Conservation (phyloP, 2,329 filamentous ascomycete species). For the Alternaria novae-zelandiae region DNA sequence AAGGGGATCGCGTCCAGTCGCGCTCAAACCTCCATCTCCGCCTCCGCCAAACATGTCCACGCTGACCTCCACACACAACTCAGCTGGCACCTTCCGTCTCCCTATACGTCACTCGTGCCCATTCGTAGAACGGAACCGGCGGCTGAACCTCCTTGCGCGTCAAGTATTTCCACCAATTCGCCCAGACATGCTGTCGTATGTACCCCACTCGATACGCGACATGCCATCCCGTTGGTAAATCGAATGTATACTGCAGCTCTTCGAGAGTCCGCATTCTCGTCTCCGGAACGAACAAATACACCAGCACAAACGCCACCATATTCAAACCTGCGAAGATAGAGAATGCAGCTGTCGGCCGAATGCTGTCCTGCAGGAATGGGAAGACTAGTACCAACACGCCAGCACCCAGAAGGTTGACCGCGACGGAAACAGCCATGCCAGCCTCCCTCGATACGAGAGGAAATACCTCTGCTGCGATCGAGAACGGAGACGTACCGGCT, state of each 20-base stretch:
- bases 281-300: constrained; percentile 38
- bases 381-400: constrained; percentile 48
- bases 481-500: constrained; percentile 30
- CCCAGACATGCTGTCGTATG: constrained; percentile 18
- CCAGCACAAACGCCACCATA: constrained; percentile 33
- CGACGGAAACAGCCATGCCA: constrained; percentile 44
- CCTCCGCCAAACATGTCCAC: background rate
- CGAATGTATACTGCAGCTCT: constrained; percentile 33
- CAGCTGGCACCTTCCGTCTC: constrained; percentile 2
- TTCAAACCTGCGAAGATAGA: constrained; percentile 45
- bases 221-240: constrained; percentile 28
- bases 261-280: constrained; percentile 32
- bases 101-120: constrained; percentile 19
- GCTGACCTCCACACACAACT: background rate
- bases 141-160: constrained; percentile 17
- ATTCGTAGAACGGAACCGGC: constrained; percentile 26
- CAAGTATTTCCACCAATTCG: constrained; percentile 26
- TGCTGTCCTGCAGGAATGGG: constrained; percentile 40
- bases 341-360: constrained; percentile 43
- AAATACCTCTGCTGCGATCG: constrained; percentile 30
- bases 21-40: background rate
- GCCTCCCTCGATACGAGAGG: constrained; percentile 31
- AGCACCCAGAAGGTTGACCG: constrained; percentile 48
- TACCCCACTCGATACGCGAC: constrained; percentile 21
- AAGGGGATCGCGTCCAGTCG: background rate